Conservation (phyloP, 306 rosid genomes). For the Sesbania bispinosa region DNA sequence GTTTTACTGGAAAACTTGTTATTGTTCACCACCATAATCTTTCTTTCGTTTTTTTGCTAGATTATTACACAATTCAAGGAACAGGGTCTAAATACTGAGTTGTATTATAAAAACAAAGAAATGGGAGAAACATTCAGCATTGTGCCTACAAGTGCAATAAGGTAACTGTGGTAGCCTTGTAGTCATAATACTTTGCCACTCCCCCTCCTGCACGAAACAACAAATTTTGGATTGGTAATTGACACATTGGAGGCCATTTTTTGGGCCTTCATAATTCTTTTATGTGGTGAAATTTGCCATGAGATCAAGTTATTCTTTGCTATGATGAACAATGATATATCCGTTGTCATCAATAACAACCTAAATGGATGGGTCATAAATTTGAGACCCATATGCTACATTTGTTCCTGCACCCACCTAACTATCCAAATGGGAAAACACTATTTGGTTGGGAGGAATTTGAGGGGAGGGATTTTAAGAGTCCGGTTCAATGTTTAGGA, state of each 20-base stretch:
- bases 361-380: neutral
- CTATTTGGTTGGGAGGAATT: too few species aligned
- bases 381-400: neutral
- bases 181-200: neutral
- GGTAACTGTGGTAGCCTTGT: constrained; percentile 42
- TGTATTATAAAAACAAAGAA: constrained; percentile 82
- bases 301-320: neutral
- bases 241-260: neutral
- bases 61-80: constrained; percentile 78
- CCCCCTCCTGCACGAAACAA: neutral
- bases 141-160: constrained; percentile 95
- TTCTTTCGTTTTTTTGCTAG: constrained; percentile 42
- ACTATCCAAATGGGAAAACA: neutral
- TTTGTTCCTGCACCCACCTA: neutral
- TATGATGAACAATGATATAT: constrained; percentile 1
- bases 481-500: too few species aligned
- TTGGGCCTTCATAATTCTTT: constrained; percentile 6
- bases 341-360: neutral
- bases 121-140: constrained; percentile 95
- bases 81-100: constrained; percentile 82
- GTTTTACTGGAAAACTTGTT: neutral
- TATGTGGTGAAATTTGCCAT: neutral
- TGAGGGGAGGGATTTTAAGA: too few species aligned
- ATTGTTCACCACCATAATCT: constrained; percentile 13
- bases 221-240: neutral